Percentiles rank a stretch among this genome's conserved stretches.
These are phyloP conservation scores for Hemerocallis citrina DNA, from an alignment of 106 monocot genomes.

Conservation along the genomic window DNA sequence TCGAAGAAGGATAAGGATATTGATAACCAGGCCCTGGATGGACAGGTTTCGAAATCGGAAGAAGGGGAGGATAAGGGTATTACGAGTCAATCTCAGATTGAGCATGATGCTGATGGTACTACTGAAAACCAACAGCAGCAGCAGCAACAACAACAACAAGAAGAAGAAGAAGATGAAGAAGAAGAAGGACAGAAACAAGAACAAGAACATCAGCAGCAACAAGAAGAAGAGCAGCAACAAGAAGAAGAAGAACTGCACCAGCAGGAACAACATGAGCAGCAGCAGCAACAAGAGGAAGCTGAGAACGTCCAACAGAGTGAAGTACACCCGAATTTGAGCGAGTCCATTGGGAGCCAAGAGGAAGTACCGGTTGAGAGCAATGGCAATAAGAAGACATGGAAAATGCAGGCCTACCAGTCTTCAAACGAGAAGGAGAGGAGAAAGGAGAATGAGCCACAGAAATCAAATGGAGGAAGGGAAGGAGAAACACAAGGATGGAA, in stretches of 20 bases:
- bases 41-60: not conserved
- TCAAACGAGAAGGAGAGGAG: conserved; percentile 19
- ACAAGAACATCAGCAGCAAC: conserved; percentile 8
- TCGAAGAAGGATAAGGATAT: too few relatives aligned
- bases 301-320: conserved; percentile 1
- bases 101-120: conserved; percentile 4
- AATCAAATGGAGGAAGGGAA: conserved; percentile 9
- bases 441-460: conserved; percentile 9
- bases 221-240: not conserved
- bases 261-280: not conserved
- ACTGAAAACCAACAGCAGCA: conserved; percentile 1
- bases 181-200: conserved; percentile 10
- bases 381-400: conserved; percentile 1
- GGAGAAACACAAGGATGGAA: too few relatives aligned
- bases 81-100: conserved; percentile 8
- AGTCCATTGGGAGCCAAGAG: not conserved
- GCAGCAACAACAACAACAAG: not conserved
- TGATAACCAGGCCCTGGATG: too few relatives aligned
- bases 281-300: not conserved
- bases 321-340: not conserved
- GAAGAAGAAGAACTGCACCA: not conserved
- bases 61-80: not conserved
- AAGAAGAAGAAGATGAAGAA: not conserved
- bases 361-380: not conserved
- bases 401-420: conserved; percentile 8